phyloP scores from a whole-genome alignment of 306 rosid genomes.

The Morella rubra region DNA sequence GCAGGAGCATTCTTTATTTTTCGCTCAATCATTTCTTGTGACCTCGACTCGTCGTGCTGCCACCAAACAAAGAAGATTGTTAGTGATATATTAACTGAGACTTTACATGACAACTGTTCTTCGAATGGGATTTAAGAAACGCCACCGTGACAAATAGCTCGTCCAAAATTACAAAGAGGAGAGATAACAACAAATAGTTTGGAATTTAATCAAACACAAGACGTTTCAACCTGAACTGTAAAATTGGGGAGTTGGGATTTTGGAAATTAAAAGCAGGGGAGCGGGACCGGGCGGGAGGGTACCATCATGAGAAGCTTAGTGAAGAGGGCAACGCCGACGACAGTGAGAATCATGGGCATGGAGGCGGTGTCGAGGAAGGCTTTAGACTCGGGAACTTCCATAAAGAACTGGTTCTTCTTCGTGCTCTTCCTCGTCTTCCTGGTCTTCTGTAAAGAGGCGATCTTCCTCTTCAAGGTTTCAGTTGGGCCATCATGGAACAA shows the following conservation, averaged over 20 bases:
- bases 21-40: constrained; percentile 55
- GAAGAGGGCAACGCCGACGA: constrained; percentile 58
- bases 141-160: too few species aligned
- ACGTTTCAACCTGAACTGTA: too few species aligned
- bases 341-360: constrained; percentile 67
- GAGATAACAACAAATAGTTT: background rate
- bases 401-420: constrained; percentile 53
- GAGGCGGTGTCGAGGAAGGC: constrained; percentile 79
- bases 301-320: constrained; percentile 84
- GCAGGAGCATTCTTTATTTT: constrained; percentile 54
- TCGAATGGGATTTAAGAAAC: too few species aligned
- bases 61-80: background rate
- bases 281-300: background rate
- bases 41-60: constrained; percentile 71
- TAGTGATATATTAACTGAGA: too few species aligned
- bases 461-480: constrained; percentile 44
- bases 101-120: too few species aligned
- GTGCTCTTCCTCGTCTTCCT: constrained; percentile 41
- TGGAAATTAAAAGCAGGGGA: too few species aligned
- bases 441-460: constrained; percentile 46
- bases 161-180: background rate
- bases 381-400: constrained; percentile 68
- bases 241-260: too few species aligned
- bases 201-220: background rate
- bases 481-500: constrained; percentile 36